Base-by-base conservation (phyloP, 2,329 filamentous ascomycete species). In the Fusarium praegraminearum region DNA sequence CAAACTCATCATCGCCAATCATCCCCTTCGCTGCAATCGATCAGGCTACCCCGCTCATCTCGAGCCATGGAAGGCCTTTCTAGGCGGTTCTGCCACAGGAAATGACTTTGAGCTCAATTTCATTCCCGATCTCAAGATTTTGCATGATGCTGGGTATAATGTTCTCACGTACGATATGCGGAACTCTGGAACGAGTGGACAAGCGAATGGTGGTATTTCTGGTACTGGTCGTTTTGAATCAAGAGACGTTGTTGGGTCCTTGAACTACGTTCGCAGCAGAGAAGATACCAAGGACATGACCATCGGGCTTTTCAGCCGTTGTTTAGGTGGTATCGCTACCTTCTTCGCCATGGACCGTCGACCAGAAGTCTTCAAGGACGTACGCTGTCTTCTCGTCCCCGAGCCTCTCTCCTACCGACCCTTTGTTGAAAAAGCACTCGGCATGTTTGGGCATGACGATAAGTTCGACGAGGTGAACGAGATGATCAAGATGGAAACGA, bases 81-180 rank as follows among this genome's bases (percentile, higher is more conserved):
- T 58, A 0, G 55, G 55, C 15, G 55, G 55, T 18, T 53, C 49
- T 9, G 47, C 47, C 5, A 53, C 47, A 16, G 55, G 55, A 1
- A 58, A 58, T 22, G 49, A 58, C 30, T 53, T 53, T 41, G 55
- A 58, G 12, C 7, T 58, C 5, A 54, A 58, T 3, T 58, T 58
- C 1, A 54, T 58, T 7, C 55, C 55, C 1, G 55, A 58, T 13
- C 32, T 44, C 7, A 58, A 58, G 38, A 58, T 58, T 0, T 12
- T 58, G 12, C 55, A 58, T 16, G 47, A 58, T 5, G 18, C 30
- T 1, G 55, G 55, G 4, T 58, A 58, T 3, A 58, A 58, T 36
- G 30, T 58, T 3, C 55, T 58, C 2, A 30, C 55, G 0, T 58
- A 58, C 7, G 55, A 58, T 12, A 58, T 58, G 55, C 16, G 55